phyloP scores from a whole-genome alignment of 495 filamentous ascomycete genomes.

The Penicillium crystallinum region DNA sequence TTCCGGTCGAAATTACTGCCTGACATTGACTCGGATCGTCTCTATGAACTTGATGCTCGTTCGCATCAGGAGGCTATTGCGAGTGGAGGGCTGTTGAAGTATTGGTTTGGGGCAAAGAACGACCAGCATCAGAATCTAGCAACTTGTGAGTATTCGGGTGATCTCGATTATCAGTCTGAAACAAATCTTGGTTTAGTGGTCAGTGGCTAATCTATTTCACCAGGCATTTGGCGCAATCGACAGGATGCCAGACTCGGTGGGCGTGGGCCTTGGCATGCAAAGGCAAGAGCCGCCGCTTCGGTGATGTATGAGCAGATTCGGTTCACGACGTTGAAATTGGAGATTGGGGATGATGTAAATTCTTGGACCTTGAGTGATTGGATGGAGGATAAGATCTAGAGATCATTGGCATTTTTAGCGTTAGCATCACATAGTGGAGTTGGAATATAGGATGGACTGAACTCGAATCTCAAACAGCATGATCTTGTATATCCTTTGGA shows the following conservation, averaged over 20 bases:
- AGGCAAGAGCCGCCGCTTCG: constrained; percentile 30
- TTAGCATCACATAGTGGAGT: no score
- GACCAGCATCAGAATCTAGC: constrained; percentile 61
- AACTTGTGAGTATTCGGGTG: constrained; percentile 49
- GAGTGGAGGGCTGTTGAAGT: constrained; percentile 83
- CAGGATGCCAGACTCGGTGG: constrained; percentile 67
- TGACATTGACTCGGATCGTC: constrained; percentile 53
- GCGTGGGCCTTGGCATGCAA: constrained; percentile 50
- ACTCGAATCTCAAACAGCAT: no score
- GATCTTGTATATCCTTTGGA: no score
- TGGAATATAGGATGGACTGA: no score
- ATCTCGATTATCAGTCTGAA: neutral
- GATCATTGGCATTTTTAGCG: no score
- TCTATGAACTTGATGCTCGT: constrained; percentile 64
- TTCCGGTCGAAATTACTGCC: constrained; percentile 68
- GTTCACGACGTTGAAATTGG: constrained; percentile 54
- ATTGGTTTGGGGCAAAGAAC: constrained; percentile 75
- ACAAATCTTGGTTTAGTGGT: constrained; percentile 6
- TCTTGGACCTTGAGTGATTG: constrained; percentile 58
- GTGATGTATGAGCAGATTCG: constrained; percentile 52
- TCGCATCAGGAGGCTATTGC: constrained; percentile 72
- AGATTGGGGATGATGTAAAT: constrained; percentile 50
- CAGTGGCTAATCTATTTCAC: neutral
- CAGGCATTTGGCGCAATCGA: constrained; percentile 62
- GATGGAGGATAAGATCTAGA: constrained; percentile 22